Evolutionary conservation across 805 yeast species (phyloP), one percentile per base, ranked within the genome.

Genomic region (Wickerhamomyces kurtzmanii): DNA sequence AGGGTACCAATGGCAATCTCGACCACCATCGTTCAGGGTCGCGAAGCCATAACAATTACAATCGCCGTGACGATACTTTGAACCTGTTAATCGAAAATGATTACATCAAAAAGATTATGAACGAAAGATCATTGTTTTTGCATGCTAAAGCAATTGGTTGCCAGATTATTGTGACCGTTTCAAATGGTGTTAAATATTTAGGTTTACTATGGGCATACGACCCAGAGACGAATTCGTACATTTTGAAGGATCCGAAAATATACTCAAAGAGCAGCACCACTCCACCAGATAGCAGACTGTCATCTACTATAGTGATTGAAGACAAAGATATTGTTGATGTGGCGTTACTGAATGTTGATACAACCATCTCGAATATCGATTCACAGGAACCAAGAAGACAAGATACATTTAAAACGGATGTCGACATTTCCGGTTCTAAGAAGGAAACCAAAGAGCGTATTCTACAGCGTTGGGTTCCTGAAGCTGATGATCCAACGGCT

Each of bases 391-490:
- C 20, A 33, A 42, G 17, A 32, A 33, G 12, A 39, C 39, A 20
- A 29, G 38, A 17, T 27, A 51, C 53, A 9, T 89, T 89, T 61
- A 75, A 71, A 49, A 91, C 96, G 1, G 98, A 89, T 52, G 57
- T 75, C 2, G 97, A 83, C 48, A 89, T 91, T 29, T 73, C 89
- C 5, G 68, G 74, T 5, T 38, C 55, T n/a, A 39, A 42, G 5
- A 43, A 45, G 10, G 53, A 49, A 12, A 37, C 62, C 19, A 64
- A 55, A 34, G 91, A 82, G 52, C 71, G 94, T 34, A 39, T 47
- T 19, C 68, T 91, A 30, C 74, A 81, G 54, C 68, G 63, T 43
- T 89, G 98, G 98, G 71, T 71, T 13, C 94, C 94, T 5, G 93
- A 80, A 29, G 70, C 47, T 12, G 48, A 41, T 9, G 48, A 47